Conservation (phyloP, 2,329 filamentous ascomycete species). For the Colletotrichum costaricense region DNA sequence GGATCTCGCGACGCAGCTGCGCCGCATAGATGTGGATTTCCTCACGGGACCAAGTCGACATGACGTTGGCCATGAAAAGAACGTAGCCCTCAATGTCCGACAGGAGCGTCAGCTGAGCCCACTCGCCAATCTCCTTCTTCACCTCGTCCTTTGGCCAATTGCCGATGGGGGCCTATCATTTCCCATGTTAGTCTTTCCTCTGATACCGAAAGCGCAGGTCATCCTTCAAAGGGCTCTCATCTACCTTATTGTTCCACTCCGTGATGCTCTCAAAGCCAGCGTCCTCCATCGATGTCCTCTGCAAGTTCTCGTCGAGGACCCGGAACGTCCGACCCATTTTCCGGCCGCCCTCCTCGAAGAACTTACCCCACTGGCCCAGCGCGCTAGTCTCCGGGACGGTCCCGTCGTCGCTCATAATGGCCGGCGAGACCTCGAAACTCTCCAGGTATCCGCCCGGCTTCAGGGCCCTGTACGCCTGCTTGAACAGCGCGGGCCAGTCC, state of each 20-base stretch:
- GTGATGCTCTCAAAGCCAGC: constrained; percentile 42
- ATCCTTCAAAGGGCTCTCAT: neutral
- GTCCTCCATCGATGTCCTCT: constrained; percentile 44
- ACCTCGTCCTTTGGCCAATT: constrained; percentile 53
- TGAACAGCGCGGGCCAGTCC: constrained; percentile 63
- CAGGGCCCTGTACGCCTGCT: constrained; percentile 59
- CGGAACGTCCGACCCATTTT: constrained; percentile 45
- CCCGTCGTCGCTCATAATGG: constrained; percentile 44
- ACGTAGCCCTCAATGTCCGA: constrained; percentile 47
- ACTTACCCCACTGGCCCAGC: constrained; percentile 46
- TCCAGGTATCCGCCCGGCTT: constrained; percentile 58
- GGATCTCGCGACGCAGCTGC: constrained; percentile 46
- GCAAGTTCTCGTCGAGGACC: constrained; percentile 44
- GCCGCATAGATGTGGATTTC: constrained; percentile 49
- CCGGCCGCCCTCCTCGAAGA: constrained; percentile 47
- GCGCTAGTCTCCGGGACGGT: constrained; percentile 43
- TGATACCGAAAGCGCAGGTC: neutral
- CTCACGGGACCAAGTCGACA: constrained; percentile 47
- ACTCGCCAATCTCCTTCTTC: constrained; percentile 50
- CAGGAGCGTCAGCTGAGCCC: constrained; percentile 43
- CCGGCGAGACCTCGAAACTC: constrained; percentile 50
- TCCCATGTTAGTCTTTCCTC: constrained; percentile 17
- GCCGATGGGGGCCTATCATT: constrained; percentile 44
- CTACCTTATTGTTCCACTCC: constrained; percentile 37
- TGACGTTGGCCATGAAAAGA: constrained; percentile 48